Conservation (phyloP, 768 basidiomycete species). For the Hygrocybe coccinea region DNA sequence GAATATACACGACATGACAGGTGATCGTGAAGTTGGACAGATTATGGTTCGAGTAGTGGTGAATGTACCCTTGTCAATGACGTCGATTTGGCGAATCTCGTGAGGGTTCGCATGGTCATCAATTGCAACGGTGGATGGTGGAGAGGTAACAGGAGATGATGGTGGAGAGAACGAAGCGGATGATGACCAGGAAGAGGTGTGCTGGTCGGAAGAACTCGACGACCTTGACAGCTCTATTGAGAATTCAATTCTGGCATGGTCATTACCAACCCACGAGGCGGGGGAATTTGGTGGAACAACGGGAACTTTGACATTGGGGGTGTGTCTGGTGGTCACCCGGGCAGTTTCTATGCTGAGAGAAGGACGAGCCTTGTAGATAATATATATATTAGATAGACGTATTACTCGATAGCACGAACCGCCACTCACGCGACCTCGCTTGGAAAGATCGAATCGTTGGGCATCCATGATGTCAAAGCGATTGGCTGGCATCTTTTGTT, state of each 20-base stretch:
- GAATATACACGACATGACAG: neutral
- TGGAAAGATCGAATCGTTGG: neutral
- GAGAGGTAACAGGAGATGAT: neutral
- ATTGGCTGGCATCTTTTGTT: neutral
- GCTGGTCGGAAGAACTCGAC: neutral
- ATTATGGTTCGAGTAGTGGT: slow-evolving; percentile 8
- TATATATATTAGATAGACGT: no score
- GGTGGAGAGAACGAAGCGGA: neutral
- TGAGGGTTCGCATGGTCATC: no score
- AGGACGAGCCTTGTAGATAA: neutral
- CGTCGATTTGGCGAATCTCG: neutral
- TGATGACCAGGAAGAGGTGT: neutral
- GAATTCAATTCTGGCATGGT: neutral
- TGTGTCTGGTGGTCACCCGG: neutral
- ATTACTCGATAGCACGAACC: neutral
- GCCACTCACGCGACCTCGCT: neutral
- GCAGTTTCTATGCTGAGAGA: neutral
- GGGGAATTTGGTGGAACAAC: neutral
- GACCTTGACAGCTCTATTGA: neutral
- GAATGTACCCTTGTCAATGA: neutral
- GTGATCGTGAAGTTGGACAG: slow-evolving; percentile 2
- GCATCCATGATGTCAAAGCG: neutral
- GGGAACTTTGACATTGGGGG: neutral
- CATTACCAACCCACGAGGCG: neutral
- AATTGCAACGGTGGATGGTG: neutral